Evolutionary conservation across 1,284 basidiomycete genomes (phyloP).

Genomic region (Ustilago tritici): DNA sequence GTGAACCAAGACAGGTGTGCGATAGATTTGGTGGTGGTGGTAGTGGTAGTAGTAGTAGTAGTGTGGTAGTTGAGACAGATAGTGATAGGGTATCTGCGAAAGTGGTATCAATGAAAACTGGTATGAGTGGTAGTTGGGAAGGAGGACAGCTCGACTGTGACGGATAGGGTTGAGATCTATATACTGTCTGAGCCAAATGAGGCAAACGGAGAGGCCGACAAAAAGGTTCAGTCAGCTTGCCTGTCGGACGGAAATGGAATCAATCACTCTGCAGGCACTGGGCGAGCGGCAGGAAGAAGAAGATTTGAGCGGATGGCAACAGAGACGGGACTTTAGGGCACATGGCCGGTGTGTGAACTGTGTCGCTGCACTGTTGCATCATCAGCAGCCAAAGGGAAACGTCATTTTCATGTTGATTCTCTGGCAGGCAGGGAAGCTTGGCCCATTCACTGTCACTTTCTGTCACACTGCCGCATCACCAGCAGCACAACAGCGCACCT

Average conservation of each 20-base stretch:
- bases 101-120: slow-evolving; percentile 36
- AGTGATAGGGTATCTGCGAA: slow-evolving; percentile 40
- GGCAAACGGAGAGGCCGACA: slow-evolving; percentile 2
- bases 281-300: neutral
- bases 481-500: no score
- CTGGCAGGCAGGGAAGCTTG: no score
- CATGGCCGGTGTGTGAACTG: slow-evolving; percentile 3
- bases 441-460: neutral
- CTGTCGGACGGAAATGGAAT: neutral
- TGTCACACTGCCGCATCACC: neutral
- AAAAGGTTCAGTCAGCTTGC: slow-evolving; percentile 6
- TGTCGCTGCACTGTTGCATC: neutral
- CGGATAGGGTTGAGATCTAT: slow-evolving; percentile 15
- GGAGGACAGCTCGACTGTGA: neutral
- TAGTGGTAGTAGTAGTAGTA: neutral
- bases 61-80: slow-evolving; percentile 22
- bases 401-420: slow-evolving; percentile 4
- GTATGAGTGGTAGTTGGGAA: slow-evolving; percentile 27
- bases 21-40: slow-evolving; percentile 3
- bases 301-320: neutral
- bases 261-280: no score
- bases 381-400: neutral
- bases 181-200: slow-evolving; percentile 14
- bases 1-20: slow-evolving; percentile 54
- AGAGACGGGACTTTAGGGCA: neutral